Evolutionary conservation across 768 basidiomycete genomes (phyloP), one percentile per base, ranked within the genome.

Genomic region (Boletus subparvulus): DNA sequence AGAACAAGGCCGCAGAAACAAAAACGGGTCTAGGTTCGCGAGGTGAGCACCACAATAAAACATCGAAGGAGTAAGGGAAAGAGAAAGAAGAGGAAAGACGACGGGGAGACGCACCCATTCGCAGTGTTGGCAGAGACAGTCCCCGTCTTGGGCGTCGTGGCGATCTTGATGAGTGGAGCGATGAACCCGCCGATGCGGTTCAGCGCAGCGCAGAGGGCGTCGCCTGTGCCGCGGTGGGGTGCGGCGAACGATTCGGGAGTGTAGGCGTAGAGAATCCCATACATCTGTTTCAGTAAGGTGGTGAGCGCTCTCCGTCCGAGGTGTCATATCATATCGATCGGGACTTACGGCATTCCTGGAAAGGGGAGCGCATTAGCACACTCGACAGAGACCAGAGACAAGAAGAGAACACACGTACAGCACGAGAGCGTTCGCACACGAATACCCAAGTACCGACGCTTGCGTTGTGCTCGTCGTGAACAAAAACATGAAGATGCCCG

Each of bases 221-320:
- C 78, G 11, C 80, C 82, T 0, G 82, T 82, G 3, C 83, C 83
- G 36, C 83, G 77, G 59, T 82, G 80, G 4, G 80, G 78, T 0
- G 80, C 80, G 0, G 83, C 80, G 71, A 85, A 84, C 19, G 81
- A 79, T 63, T 84, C 83, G 1, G 83, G 83, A 9, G 83, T 84
- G 61, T 83, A 83, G 2, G 82, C 82, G 51, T 78, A 84, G 14
- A 83, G 70, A 11, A 82, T 75, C 11, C 80, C 82, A 56, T 82
- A 81, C 78, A 80, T 78, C 77, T 69, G 26, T 51, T 26, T 47
- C 11, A 4, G 32, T 35, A n/a, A 21, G 2, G 30, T 30, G 33
- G 41, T 47, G 14, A 58, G 30, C 41, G 30, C 11, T 4, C 12
- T 16, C 10, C 11, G 7, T 49, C 28, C 41, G 32, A 36, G 50